Conservation (phyloP, 257 asterid genomes). For the Przewalskia tangutica region DNA sequence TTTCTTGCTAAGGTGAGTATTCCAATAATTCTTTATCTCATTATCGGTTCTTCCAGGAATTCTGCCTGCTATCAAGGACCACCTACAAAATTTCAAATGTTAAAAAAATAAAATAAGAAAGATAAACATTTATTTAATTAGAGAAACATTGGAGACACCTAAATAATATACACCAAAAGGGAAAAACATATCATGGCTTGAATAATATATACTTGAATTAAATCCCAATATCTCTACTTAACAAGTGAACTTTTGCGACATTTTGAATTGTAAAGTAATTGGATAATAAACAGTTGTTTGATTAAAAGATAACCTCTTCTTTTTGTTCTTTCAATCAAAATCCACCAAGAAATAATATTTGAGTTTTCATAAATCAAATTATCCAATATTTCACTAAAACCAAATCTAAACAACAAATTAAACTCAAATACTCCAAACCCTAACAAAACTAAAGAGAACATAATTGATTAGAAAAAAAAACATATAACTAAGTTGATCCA, state of each 20-base stretch:
- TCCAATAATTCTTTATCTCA: slow-evolving; percentile 71
- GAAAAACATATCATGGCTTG: too few species aligned
- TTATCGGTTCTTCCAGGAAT: slow-evolving; percentile 69
- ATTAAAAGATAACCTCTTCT: background rate
- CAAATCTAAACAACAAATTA: background rate
- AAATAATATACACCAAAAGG: background rate
- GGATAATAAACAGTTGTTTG: background rate
- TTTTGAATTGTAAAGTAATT: background rate
- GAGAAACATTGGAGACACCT: background rate
- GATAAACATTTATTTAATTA: background rate
- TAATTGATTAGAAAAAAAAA: background rate
- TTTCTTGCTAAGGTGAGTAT: slow-evolving; percentile 59
- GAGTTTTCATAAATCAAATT: background rate
- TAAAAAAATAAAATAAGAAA: background rate
- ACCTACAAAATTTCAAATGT: slow-evolving; percentile 14
- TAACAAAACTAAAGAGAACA: background rate
- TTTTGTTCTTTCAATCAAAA: too few species aligned
- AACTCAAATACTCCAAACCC: background rate
- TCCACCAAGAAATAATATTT: too few species aligned
- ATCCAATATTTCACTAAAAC: background rate
- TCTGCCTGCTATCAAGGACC: slow-evolving; percentile 79
- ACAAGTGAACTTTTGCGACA: too few species aligned
- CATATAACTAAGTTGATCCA: background rate
- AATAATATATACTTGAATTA: background rate
- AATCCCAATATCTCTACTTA: background rate